Percentiles rank a stretch among this genome's conserved stretches.
These are phyloP conservation scores for Lumnitzera racemosa DNA, from an alignment of 345 rosid genomes.

Conservation along the genomic window DNA sequence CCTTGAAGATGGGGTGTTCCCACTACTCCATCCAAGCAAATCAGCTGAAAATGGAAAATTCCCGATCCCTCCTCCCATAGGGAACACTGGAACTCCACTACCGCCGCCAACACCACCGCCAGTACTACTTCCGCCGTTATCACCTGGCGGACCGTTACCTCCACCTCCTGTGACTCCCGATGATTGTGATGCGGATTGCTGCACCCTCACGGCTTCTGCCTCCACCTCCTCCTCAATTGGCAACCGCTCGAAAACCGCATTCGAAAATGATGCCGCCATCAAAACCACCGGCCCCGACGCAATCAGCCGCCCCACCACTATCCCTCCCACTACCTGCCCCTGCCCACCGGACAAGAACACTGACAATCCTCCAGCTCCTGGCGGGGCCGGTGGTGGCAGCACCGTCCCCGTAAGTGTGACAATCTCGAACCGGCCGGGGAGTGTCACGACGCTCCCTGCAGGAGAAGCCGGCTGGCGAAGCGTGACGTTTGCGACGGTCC, in stretches of 20 bases:
- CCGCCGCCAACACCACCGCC: slow-evolving; percentile 15
- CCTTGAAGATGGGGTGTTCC: slow-evolving; percentile 40
- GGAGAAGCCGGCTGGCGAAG: slow-evolving; percentile 60
- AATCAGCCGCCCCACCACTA: slow-evolving; percentile 51
- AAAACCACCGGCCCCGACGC: slow-evolving; percentile 65
- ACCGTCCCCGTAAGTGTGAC: slow-evolving; percentile 70
- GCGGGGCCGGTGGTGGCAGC: slow-evolving; percentile 83
- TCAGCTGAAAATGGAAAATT: slow-evolving; percentile 52
- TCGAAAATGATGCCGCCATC: slow-evolving; percentile 74
- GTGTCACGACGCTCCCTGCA: slow-evolving; percentile 53
- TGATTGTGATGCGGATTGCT: slow-evolving; percentile 50
- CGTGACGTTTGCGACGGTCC: slow-evolving; percentile 56
- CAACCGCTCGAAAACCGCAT: slow-evolving; percentile 67
- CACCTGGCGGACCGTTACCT: slow-evolving; percentile 17
- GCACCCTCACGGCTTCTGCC: slow-evolving; percentile 33
- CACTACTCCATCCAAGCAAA: slow-evolving; percentile 58
- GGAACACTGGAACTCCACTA: slow-evolving; percentile 18
- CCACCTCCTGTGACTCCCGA: slow-evolving; percentile 50
- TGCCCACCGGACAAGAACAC: slow-evolving; percentile 68
- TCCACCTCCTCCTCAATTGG: slow-evolving; percentile 58
- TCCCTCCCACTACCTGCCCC: slow-evolving; percentile 82
- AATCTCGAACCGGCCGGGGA: slow-evolving; percentile 81
- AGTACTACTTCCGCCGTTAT: slow-evolving; percentile 19
- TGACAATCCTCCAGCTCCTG: slow-evolving; percentile 64
- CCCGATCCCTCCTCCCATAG: slow-evolving; percentile 33